phyloP scores from a whole-genome alignment of 768 basidiomycete genomes.

The Agaricus blazei region DNA sequence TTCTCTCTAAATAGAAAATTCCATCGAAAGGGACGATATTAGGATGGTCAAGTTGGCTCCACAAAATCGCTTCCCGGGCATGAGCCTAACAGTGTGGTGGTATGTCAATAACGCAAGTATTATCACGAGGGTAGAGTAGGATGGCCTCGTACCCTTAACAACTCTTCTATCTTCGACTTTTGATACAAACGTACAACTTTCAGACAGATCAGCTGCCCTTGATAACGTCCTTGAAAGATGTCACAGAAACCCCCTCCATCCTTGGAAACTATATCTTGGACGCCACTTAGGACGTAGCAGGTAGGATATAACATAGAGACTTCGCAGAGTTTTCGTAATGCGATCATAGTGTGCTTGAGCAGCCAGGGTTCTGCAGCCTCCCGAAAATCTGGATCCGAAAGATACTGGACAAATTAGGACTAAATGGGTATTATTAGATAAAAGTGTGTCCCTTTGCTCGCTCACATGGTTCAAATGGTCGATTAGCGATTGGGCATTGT shows the following conservation, averaged over 20 bases:
- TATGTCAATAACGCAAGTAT: not conserved
- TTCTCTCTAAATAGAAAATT: not conserved
- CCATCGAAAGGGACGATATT: conserved; percentile 9
- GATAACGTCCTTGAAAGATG: conserved; percentile 19
- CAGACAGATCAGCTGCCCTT: conserved; percentile 15
- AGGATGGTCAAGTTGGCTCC: conserved; percentile 1
- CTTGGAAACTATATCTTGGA: conserved; percentile 9
- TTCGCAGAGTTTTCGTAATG: conserved; percentile 14
- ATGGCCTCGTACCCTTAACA: conserved; percentile 16
- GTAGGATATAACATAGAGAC: conserved; percentile 22
- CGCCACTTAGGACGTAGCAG: conserved; percentile 16
- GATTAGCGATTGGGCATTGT: too few species aligned
- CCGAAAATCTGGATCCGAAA: too few species aligned
- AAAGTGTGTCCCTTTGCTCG: too few species aligned
- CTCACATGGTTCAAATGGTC: too few species aligned
- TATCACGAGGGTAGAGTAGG: conserved; percentile 16
- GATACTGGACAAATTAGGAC: too few species aligned
- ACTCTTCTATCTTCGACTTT: conserved; percentile 9
- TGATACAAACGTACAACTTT: conserved; percentile 18
- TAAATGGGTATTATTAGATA: too few species aligned
- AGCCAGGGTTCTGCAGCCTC: conserved; percentile 19
- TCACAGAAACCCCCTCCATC: conserved; percentile 23
- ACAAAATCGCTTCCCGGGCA: conserved; percentile 7
- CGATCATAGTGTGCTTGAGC: not conserved
- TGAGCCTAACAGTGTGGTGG: not conserved